Conservation (phyloP, 345 rosid species). For the Xanthoceras sorbifolium region DNA sequence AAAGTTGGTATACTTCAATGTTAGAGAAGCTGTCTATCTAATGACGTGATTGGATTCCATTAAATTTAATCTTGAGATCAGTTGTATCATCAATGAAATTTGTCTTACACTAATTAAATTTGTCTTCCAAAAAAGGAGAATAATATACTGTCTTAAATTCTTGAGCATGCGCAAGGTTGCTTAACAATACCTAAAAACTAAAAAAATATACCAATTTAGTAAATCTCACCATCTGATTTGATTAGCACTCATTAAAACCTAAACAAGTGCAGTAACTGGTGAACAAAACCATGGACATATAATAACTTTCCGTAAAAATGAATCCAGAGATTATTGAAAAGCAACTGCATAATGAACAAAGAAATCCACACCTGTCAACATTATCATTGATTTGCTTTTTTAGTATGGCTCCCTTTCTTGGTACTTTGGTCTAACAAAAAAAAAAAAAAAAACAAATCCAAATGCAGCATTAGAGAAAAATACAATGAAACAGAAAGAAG, state of each 20-base stretch:
- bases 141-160: too few relatives aligned
- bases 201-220: not conserved
- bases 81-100: not conserved
- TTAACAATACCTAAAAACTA: not conserved
- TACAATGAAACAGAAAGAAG: conserved; percentile 15
- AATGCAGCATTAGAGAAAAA: conserved; percentile 12
- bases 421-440: conserved; percentile 68
- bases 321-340: not conserved
- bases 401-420: conserved; percentile 83
- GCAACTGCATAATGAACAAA: not conserved
- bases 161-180: not conserved
- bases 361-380: conserved; percentile 62
- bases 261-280: not conserved
- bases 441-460: conserved; percentile 26
- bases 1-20: not conserved
- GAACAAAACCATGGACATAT: not conserved
- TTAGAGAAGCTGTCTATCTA: not conserved
- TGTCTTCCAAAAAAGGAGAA: not conserved
- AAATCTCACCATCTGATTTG: not conserved
- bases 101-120: not conserved
- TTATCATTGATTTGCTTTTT: conserved; percentile 74
- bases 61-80: not conserved
- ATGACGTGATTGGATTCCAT: not conserved
- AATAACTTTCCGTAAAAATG: not conserved
- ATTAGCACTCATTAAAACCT: not conserved